Evolutionary conservation across 2,329 filamentous ascomycete genomes (phyloP).

Genomic region (Pyricularia sp.): DNA sequence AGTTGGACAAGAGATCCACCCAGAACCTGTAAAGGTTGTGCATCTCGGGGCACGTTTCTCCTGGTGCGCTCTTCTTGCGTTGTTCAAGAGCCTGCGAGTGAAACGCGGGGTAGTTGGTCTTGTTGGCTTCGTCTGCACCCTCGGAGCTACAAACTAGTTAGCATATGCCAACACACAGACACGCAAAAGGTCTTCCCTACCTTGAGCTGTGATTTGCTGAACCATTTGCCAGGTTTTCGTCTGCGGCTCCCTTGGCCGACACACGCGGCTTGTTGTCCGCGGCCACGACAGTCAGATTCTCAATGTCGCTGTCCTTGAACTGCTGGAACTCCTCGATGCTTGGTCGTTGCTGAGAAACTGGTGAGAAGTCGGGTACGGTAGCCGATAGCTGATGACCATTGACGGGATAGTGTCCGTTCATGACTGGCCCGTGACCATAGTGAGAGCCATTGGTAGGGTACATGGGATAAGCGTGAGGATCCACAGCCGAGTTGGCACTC

Average conservation of each 20-base stretch:
- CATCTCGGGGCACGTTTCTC: constrained; percentile 40
- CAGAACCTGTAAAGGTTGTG: constrained; percentile 61
- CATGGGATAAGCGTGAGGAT: constrained; percentile 6
- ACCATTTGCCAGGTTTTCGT: neutral
- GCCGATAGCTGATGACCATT: constrained; percentile 44
- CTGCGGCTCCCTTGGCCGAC: neutral
- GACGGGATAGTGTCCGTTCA: constrained; percentile 17
- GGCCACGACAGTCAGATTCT: constrained; percentile 2
- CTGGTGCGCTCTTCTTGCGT: constrained; percentile 18
- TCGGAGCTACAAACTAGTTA: constrained; percentile 6
- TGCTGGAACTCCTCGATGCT: constrained; percentile 19
- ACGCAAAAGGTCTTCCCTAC: neutral
- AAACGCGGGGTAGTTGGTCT: constrained; percentile 20
- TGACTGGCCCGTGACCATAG: constrained; percentile 12
- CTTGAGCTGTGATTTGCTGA: neutral
- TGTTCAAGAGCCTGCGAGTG: constrained; percentile 24
- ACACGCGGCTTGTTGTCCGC: neutral
- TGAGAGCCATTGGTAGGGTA: constrained; percentile 2
- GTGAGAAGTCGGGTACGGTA: constrained; percentile 50
- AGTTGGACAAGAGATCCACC: constrained; percentile 57
- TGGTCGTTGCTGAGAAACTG: constrained; percentile 12
- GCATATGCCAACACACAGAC: neutral
- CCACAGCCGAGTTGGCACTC: constrained; percentile 15
- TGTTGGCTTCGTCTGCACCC: constrained; percentile 4
- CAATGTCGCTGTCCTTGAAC: constrained; percentile 13